phyloP scores from a whole-genome alignment of 2,329 filamentous ascomycete species.

The Cercospora janseana region DNA sequence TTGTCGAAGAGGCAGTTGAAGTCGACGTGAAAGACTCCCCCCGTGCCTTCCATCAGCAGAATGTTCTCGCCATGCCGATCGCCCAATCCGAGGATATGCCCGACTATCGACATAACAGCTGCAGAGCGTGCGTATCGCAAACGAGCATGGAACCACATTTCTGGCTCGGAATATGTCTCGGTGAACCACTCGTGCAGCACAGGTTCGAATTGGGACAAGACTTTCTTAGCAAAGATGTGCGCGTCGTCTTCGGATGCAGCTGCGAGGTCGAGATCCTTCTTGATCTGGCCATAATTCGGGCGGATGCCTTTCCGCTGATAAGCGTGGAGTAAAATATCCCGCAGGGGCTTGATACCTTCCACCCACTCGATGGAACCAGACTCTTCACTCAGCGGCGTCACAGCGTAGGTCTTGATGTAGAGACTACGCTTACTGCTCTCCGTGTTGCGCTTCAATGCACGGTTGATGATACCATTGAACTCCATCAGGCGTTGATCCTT shows the following conservation, averaged over 20 bases:
- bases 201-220: conserved; percentile 69
- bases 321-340: conserved; percentile 80
- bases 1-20: conserved; percentile 99
- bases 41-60: conserved; percentile 87
- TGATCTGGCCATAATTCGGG: conserved; percentile 66
- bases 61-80: conserved; percentile 98
- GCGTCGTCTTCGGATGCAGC: conserved; percentile 62
- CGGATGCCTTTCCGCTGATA: conserved; percentile 72
- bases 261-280: conserved; percentile 61
- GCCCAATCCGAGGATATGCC: conserved; percentile 86
- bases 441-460: conserved; percentile 84
- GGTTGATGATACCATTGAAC: conserved; percentile 97
- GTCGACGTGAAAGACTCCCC: conserved; percentile 94
- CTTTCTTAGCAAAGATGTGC: conserved; percentile 66
- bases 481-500: conserved; percentile 99
- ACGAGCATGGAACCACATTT: conserved; percentile 85
- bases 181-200: conserved; percentile 94
- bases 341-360: conserved; percentile 87
- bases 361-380: conserved; percentile 99
- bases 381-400: conserved; percentile 95
- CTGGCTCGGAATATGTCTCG: conserved; percentile 89
- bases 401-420: conserved; percentile 95
- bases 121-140: conserved; percentile 88
- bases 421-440: conserved; percentile 86
- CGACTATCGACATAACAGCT: conserved; percentile 99